Conservation (phyloP, 2,329 filamentous ascomycete genomes). For the Cladorrhinum sp. region DNA sequence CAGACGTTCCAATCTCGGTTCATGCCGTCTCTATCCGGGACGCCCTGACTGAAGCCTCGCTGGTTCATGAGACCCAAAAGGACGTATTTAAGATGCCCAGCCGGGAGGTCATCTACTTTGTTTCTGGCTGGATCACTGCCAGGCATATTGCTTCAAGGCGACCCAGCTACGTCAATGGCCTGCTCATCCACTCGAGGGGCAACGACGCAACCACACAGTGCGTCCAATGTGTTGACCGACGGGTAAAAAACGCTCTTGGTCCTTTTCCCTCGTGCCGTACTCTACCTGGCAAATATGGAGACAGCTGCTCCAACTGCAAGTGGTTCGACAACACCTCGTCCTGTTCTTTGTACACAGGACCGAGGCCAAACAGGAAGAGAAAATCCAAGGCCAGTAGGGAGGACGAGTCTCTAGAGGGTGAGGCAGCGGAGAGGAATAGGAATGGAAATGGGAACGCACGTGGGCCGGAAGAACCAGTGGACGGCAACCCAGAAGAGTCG, state of each 20-base stretch:
- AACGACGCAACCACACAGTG: slow-evolving; percentile 24
- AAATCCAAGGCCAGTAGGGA: slow-evolving; percentile 25
- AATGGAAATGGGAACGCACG: neutral
- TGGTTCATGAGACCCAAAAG: slow-evolving; percentile 28
- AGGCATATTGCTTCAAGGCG: slow-evolving; percentile 30
- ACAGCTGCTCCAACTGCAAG: slow-evolving; percentile 32
- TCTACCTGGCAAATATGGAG: slow-evolving; percentile 26
- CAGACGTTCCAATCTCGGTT: slow-evolving; percentile 19
- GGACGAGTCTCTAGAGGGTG: neutral
- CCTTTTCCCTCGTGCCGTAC: slow-evolving; percentile 28
- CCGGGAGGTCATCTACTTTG: slow-evolving; percentile 29
- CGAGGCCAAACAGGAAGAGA: slow-evolving; percentile 29
- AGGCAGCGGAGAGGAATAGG: neutral
- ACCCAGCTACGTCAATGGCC: slow-evolving; percentile 31
- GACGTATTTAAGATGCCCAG: slow-evolving; percentile 25
- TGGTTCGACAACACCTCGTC: slow-evolving; percentile 30
- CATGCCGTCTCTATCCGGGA: slow-evolving; percentile 25
- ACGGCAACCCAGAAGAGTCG: too few species aligned
- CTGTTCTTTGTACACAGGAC: slow-evolving; percentile 30
- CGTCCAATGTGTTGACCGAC: slow-evolving; percentile 24
- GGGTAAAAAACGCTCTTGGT: slow-evolving; percentile 27
- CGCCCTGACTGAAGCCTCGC: slow-evolving; percentile 24
- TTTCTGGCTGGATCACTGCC: slow-evolving; percentile 31
- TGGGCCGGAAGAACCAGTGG: neutral
- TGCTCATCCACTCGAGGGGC: slow-evolving; percentile 31